A percentile compares a stretch with the other conserved stretches of the same genome.
Evolutionary conservation across 1,284 basidiomycete species (phyloP).

Genomic region (Ustilago lituana): DNA sequence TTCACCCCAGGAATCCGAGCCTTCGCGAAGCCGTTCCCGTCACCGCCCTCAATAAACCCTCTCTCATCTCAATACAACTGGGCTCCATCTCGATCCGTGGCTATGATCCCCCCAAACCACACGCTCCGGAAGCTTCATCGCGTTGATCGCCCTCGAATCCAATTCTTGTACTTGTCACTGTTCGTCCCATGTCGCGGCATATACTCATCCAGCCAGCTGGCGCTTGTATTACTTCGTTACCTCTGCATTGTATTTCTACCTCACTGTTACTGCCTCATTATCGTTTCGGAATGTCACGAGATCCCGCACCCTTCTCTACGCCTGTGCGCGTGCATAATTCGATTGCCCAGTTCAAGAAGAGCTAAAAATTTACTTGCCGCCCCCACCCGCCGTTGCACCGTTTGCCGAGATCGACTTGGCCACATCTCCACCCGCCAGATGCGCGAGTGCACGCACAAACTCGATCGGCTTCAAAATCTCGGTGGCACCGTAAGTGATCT

Average conservation of each 20-base stretch:
- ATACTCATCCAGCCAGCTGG: no score
- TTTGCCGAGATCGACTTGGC: neutral
- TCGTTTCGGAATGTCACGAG: no score
- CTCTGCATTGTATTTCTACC: constrained; percentile 31
- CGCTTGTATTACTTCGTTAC: constrained; percentile 1
- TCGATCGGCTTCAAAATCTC: constrained; percentile 90
- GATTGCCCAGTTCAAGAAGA: no score
- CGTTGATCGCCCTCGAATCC: neutral
- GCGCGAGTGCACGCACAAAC: constrained; percentile 77
- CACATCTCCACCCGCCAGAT: constrained; percentile 38
- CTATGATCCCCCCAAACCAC: no score
- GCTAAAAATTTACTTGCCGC: constrained; percentile 7
- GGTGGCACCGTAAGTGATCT: constrained; percentile 92
- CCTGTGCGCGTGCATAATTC: no score
- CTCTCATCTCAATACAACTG: no score
- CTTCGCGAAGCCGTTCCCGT: neutral
- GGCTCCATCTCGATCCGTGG: no score
- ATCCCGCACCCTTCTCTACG: no score
- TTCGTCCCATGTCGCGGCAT: no score
- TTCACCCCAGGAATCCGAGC: neutral
- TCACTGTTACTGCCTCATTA: no score
- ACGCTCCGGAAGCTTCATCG: constrained; percentile 2
- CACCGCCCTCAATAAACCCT: neutral
- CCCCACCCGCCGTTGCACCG: neutral
- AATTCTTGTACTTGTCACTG: constrained; percentile 2